phyloP scores from a whole-genome alignment of 2,329 filamentous ascomycete species.

The Alternaria angustiovoidea region DNA sequence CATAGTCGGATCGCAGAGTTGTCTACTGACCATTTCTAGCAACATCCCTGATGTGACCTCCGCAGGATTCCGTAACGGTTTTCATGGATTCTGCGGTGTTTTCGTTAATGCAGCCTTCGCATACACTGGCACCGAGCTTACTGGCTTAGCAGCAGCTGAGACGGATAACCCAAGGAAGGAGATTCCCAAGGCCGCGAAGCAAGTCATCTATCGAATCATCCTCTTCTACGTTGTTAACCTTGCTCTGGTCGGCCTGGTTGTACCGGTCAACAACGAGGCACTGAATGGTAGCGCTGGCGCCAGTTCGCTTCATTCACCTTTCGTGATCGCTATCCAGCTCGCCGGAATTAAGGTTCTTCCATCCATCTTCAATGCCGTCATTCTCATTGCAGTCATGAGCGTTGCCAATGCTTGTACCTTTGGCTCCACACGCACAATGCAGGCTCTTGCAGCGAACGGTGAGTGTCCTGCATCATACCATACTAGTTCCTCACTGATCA shows the following conservation, averaged over 20 bases:
- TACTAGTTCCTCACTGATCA: neutral
- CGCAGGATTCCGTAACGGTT: slow-evolving; percentile 61
- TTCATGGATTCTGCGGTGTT: slow-evolving; percentile 68
- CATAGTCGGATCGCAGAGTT: neutral
- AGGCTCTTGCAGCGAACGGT: slow-evolving; percentile 56
- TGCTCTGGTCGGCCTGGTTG: slow-evolving; percentile 52
- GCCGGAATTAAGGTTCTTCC: slow-evolving; percentile 68
- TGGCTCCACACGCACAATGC: slow-evolving; percentile 63
- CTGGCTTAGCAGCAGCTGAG: slow-evolving; percentile 66
- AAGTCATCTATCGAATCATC: slow-evolving; percentile 55
- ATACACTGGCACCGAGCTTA: slow-evolving; percentile 68
- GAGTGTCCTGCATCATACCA: neutral
- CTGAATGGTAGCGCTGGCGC: slow-evolving; percentile 3
- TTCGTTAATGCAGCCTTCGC: slow-evolving; percentile 70
- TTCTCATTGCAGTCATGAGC: slow-evolving; percentile 66
- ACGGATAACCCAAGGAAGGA: slow-evolving; percentile 60
- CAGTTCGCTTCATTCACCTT: slow-evolving; percentile 59
- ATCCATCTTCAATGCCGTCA: slow-evolving; percentile 71
- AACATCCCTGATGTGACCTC: slow-evolving; percentile 4
- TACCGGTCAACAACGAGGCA: slow-evolving; percentile 41
- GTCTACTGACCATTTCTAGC: neutral
- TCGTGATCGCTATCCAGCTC: slow-evolving; percentile 69
- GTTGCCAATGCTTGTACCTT: slow-evolving; percentile 66
- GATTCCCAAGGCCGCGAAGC: slow-evolving; percentile 53
- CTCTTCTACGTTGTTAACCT: slow-evolving; percentile 55